Evolutionary conservation across 352 stramenopile species (phyloP).

Genomic region (Globisporangium parvum): DNA sequence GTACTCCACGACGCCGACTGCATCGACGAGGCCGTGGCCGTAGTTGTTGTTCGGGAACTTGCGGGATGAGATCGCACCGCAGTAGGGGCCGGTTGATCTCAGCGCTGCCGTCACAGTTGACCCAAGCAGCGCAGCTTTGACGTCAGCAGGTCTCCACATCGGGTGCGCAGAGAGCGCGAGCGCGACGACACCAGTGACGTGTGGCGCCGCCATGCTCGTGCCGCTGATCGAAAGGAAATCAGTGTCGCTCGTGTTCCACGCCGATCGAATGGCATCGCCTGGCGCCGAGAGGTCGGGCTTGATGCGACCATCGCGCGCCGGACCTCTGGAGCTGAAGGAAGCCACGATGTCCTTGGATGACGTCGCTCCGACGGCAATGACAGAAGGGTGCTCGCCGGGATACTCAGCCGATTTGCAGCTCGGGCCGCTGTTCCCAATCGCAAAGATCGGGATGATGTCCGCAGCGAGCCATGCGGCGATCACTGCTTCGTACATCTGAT

Average conservation of each 20-base stretch:
- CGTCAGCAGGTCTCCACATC: slow-evolving; percentile 14
- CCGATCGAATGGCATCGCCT: slow-evolving; percentile 19
- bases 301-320: slow-evolving; percentile 9
- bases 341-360: slow-evolving; percentile 18
- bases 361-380: slow-evolving; percentile 23
- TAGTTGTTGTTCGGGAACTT: neutral
- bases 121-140: slow-evolving; percentile 1
- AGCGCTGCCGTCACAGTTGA: neutral
- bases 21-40: neutral
- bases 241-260: slow-evolving; percentile 15
- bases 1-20: neutral
- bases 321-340: slow-evolving; percentile 27
- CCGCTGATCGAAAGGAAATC: slow-evolving; percentile 24
- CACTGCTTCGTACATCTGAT: too few species aligned
- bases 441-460: slow-evolving; percentile 23
- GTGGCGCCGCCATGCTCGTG: slow-evolving; percentile 30
- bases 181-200: slow-evolving; percentile 29
- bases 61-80: too few species aligned
- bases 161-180: slow-evolving; percentile 22
- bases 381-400: too few species aligned
- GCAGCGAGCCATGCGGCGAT: slow-evolving; percentile 20
- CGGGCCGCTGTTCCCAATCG: slow-evolving; percentile 23
- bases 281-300: slow-evolving; percentile 29
- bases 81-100: too few species aligned
- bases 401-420: slow-evolving; percentile 15